Evolutionary conservation across 495 filamentous ascomycete genomes (phyloP), one percentile per base, ranked within the genome.

Genomic region (Pyrenula aspistea): DNA sequence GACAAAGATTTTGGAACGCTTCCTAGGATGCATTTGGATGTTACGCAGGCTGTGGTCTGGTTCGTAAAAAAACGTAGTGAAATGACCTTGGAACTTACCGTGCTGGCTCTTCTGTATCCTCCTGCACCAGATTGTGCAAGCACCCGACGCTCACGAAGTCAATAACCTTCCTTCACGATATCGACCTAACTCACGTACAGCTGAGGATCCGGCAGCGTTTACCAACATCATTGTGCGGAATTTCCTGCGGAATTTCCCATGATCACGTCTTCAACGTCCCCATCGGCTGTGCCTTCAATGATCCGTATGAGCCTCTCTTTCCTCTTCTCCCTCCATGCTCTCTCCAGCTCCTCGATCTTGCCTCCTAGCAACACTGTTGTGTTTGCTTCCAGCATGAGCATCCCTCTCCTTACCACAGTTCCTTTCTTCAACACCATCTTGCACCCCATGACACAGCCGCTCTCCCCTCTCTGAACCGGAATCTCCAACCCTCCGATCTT

Each of bases 281-380:
- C 19, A 8, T 52, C 8, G 8, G 53, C 10, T 24, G 21, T 22
- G 12, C 23, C 59, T 22, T 61, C 60, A 24, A 63, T 78, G 51
- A 85, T 79, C 42, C 74, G 82, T 54, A 79, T 80, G 56, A 98
- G 67, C 57, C 78, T 76, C 57, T 75, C 78, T 66, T 95, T 85
- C 62, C 89, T 75, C 15, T 79, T 79, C 24, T 86, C 83, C 56
- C 75, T 77, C 91, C 93, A 97, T 25, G 71, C 71, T 63, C 80
- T 81, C 62, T 96, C 86, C 75, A 90, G 75, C 0, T 64, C 73
- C 55, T 96, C 91, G 54, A 97, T 83, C 77, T 89, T 95, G 0
- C 93, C 93, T 1, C 93, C 93, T 15, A 96, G 68, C 2, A 95
- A 60, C 36, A 74, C 77, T 51, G 80, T 81, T 19, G 63, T 79